phyloP scores from a whole-genome alignment of 1,284 basidiomycete species.

The Trametes sp. region DNA sequence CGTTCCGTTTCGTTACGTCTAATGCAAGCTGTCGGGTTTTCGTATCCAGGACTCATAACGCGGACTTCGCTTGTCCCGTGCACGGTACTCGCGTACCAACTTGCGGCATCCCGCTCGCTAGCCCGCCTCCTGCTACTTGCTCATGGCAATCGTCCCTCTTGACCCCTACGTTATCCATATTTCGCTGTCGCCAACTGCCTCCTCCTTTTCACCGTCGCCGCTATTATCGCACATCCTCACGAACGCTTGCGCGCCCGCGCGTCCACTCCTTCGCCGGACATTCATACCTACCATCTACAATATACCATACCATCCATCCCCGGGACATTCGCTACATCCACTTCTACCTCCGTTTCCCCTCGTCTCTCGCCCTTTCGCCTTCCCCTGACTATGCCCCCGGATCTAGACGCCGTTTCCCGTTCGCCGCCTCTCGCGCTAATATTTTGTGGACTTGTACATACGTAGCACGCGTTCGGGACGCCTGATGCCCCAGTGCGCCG shows the following conservation, averaged over 20 bases:
- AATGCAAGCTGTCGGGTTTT: constrained; percentile 27
- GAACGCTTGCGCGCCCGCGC: constrained; percentile 23
- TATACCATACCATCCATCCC: constrained; percentile 14
- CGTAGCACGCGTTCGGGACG: neutral
- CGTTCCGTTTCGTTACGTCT: constrained; percentile 28
- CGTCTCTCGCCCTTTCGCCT: no score
- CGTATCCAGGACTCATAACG: neutral
- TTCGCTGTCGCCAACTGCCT: constrained; percentile 22
- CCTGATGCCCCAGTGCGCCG: neutral
- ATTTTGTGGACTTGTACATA: constrained; percentile 10
- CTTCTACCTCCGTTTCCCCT: neutral
- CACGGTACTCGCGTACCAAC: neutral
- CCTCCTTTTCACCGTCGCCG: constrained; percentile 5
- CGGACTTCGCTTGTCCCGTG: neutral
- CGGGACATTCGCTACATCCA: constrained; percentile 14
- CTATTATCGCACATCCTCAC: constrained; percentile 14
- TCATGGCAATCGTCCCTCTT: neutral
- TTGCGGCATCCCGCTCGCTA: neutral
- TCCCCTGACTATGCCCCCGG: neutral
- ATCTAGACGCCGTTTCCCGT: neutral
- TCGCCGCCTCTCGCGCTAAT: constrained; percentile 2
- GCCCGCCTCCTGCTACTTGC: neutral
- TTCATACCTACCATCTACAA: neutral
- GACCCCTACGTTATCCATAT: constrained; percentile 13
- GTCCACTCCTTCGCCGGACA: constrained; percentile 29